These are phyloP conservation scores for Toxicodendron radicans DNA, from an alignment of 345 rosid species.

Conservation along the genomic window DNA sequence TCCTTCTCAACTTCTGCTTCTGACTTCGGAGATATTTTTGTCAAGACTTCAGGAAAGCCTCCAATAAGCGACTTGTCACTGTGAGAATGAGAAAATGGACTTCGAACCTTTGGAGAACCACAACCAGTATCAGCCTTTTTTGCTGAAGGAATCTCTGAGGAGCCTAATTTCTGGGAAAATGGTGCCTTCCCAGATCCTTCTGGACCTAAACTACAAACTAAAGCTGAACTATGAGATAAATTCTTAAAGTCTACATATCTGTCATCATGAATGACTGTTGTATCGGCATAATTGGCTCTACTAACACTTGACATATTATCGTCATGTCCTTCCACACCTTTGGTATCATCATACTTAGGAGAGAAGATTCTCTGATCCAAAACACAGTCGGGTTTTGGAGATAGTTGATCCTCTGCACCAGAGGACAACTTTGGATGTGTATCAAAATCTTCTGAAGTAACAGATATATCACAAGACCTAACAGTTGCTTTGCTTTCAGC, in stretches of 20 bases:
- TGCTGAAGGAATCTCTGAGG: constrained; percentile 27
- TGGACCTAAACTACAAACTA: constrained; percentile 42
- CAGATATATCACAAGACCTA: constrained; percentile 42
- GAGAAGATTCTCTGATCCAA: constrained; percentile 36
- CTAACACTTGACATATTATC: constrained; percentile 52
- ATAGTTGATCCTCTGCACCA: constrained; percentile 30
- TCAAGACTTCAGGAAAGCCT: constrained; percentile 23
- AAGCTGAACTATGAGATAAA: constrained; percentile 39
- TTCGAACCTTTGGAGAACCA: constrained; percentile 27
- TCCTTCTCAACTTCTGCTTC: constrained; percentile 34
- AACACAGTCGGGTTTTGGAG: constrained; percentile 34
- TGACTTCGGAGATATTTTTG: constrained; percentile 33
- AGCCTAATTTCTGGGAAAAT: constrained; percentile 36
- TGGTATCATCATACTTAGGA: constrained; percentile 32
- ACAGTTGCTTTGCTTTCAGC: constrained; percentile 56
- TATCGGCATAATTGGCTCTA: constrained; percentile 33
- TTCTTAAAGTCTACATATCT: constrained; percentile 43
- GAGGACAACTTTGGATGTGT: constrained; percentile 33
- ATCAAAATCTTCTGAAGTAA: constrained; percentile 40
- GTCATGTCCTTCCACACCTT: constrained; percentile 56
- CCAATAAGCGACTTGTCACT: constrained; percentile 15
- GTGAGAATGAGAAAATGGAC: constrained; percentile 8
- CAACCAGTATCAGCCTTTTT: constrained; percentile 29
- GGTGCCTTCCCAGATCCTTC: constrained; percentile 39
- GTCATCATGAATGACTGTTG: constrained; percentile 27